Base-by-base conservation (phyloP, 495 filamentous ascomycete genomes). In the Durotheca rogersii region DNA sequence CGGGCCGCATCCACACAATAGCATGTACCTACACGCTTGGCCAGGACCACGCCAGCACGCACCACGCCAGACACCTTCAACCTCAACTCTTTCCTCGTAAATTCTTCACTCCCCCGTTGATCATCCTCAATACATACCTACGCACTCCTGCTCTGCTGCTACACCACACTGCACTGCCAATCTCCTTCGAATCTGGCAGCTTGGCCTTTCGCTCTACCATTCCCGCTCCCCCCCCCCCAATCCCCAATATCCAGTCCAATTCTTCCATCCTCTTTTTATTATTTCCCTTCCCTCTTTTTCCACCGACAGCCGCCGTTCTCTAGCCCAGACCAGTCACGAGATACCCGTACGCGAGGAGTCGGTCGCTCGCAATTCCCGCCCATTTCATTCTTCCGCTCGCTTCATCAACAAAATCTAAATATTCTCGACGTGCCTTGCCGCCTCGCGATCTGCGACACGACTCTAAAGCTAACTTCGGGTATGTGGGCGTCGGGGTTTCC, bases 121-220 rank as follows among this genome's bases (percentile, higher is more conserved):
- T 45, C 49, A 27, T 9, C 4, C 23, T 27, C 23, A 27, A 27
- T 9, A 27, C 23, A 27, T 27, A 27, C 23, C 4, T 9, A 27
- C 23, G 9, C 23, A 9, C 23, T 9, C 23, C 4, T 27, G 4
- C 23, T 27, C 23, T 9, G 9, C 23, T 4, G 4, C 23, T 9
- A 27, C 23, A 27, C 9, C 23, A 4, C 4, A 27, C 23, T 27
- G 4, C 23, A 27, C 23, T 4, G 45, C 44, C 43, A 52, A 48
- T 44, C 49, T 58, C 55, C 49, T 58, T 49, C 49, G 48, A 53
- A 53, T 53, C 40, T 53, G 55, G 55, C 19, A 58, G 55, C 34
- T 35, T 50, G 44, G 55, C 29, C 38, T 17, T 47, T 50, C 44
- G 20, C 14, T 58, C 50, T 49, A 36, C 34, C 55, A 35, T 15